Percentiles rank a stretch among this genome's conserved stretches.
These are phyloP conservation scores for Cercospora sojina DNA, from an alignment of 2,329 filamentous ascomycete species.

Conservation along the genomic window DNA sequence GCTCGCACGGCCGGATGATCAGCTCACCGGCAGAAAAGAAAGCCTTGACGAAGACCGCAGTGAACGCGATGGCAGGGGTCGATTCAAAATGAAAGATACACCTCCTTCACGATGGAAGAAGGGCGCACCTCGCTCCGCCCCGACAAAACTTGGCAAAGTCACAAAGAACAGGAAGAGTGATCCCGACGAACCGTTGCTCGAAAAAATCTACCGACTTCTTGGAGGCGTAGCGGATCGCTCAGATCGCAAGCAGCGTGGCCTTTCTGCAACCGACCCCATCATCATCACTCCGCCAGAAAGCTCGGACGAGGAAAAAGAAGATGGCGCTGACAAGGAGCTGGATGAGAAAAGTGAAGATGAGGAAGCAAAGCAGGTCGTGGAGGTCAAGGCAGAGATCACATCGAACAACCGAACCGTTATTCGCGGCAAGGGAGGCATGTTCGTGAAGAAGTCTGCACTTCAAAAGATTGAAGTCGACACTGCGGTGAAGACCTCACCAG, in stretches of 20 bases:
- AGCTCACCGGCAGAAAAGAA: constrained; percentile 1
- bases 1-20: constrained; percentile 21
- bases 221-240: constrained; percentile 21
- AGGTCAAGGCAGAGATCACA: constrained; percentile 17
- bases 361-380: not conserved
- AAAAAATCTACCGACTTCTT: constrained; percentile 19
- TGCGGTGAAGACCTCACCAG: not conserved
- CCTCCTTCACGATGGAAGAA: not conserved
- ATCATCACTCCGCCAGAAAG: constrained; percentile 16
- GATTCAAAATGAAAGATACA: constrained; percentile 7
- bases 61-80: constrained; percentile 9
- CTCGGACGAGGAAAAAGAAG: constrained; percentile 1
- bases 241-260: constrained; percentile 18
- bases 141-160: not conserved
- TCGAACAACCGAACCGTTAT: constrained; percentile 19
- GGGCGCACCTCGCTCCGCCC: constrained; percentile 1
- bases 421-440: constrained; percentile 21
- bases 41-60: constrained; percentile 2
- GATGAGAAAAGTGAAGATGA: not conserved
- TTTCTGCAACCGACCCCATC: constrained; percentile 15
- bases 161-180: constrained; percentile 1
- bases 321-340: not conserved
- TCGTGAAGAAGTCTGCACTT: constrained; percentile 15
- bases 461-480: constrained; percentile 3
- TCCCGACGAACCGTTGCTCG: constrained; percentile 16